A percentile compares a stretch with the other conserved stretches of the same genome.
Conservation (phyloP, 208 protist species). For the Phytomonas francai region DNA sequence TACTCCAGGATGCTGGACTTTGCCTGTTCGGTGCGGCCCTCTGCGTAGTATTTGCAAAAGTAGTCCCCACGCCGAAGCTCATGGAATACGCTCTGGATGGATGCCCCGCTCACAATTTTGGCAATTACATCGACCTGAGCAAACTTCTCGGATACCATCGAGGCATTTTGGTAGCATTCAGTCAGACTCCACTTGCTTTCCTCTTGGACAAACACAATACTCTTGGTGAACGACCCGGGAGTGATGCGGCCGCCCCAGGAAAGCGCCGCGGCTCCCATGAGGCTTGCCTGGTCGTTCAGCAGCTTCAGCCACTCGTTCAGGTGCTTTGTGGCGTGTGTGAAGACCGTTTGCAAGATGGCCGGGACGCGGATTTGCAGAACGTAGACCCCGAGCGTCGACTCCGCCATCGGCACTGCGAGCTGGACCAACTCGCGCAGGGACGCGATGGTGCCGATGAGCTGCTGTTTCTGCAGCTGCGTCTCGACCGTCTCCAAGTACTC, state of each 20-base stretch:
- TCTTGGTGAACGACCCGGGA: slow-evolving; percentile 36
- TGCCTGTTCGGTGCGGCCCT: slow-evolving; percentile 64
- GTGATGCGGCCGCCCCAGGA: slow-evolving; percentile 52
- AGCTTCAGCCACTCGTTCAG: slow-evolving; percentile 76
- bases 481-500: slow-evolving; percentile 82
- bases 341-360: slow-evolving; percentile 46
- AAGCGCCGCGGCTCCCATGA: slow-evolving; percentile 56
- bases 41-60: slow-evolving; percentile 61
- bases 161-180: slow-evolving; percentile 38
- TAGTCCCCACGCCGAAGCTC: slow-evolving; percentile 75
- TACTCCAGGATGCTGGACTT: slow-evolving; percentile 51
- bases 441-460: slow-evolving; percentile 67
- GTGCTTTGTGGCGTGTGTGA: slow-evolving; percentile 63
- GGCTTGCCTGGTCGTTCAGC: slow-evolving; percentile 52
- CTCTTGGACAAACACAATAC: slow-evolving; percentile 27
- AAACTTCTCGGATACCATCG: slow-evolving; percentile 45
- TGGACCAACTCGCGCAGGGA: slow-evolving; percentile 67
- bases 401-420: slow-evolving; percentile 50
- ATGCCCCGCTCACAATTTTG: slow-evolving; percentile 55
- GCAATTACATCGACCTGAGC: slow-evolving; percentile 35
- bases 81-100: slow-evolving; percentile 69
- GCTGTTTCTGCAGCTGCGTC: slow-evolving; percentile 47
- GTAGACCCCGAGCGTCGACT: slow-evolving; percentile 81
- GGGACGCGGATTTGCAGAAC: slow-evolving; percentile 75
- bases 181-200: slow-evolving; percentile 68